Evolutionary conservation across 768 basidiomycete genomes (phyloP).

Genomic region (Mycena pura): DNA sequence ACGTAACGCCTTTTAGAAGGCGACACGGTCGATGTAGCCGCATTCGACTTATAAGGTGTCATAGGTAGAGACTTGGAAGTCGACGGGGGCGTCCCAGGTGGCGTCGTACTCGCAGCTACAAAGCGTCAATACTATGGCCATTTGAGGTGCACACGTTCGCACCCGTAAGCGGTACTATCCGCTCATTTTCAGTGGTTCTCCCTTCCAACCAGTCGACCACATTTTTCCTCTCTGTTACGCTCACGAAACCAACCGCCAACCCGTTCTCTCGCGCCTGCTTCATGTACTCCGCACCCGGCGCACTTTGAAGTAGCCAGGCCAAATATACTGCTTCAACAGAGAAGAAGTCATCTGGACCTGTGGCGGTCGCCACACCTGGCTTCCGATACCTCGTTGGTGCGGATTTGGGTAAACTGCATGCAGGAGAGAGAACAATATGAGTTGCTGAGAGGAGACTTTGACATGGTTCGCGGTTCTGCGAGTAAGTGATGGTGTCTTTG

Average conservation of each 20-base stretch:
- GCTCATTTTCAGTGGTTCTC: constrained; percentile 52
- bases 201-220: constrained; percentile 89
- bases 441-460: constrained; percentile 63
- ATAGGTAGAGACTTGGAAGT: constrained; percentile 37
- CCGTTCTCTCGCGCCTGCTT: constrained; percentile 81
- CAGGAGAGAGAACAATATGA: constrained; percentile 64
- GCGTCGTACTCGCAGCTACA: constrained; percentile 61
- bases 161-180: constrained; percentile 56
- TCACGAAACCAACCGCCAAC: constrained; percentile 76
- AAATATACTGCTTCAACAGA: constrained; percentile 83
- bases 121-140: neutral
- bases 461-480: constrained; percentile 47
- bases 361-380: constrained; percentile 52
- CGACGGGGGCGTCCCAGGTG: constrained; percentile 57
- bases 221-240: constrained; percentile 85
- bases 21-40: constrained; percentile 46
- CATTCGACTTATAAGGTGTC: constrained; percentile 36
- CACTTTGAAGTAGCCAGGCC: constrained; percentile 81
- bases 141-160: neutral
- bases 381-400: constrained; percentile 81
- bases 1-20: constrained; percentile 80
- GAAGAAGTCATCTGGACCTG: constrained; percentile 69
- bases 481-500: constrained; percentile 57
- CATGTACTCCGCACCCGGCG: constrained; percentile 86
- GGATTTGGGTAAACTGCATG: constrained; percentile 69